Evolutionary conservation across 306 rosid genomes (phyloP).

Genomic region (Luffa acutangula): DNA sequence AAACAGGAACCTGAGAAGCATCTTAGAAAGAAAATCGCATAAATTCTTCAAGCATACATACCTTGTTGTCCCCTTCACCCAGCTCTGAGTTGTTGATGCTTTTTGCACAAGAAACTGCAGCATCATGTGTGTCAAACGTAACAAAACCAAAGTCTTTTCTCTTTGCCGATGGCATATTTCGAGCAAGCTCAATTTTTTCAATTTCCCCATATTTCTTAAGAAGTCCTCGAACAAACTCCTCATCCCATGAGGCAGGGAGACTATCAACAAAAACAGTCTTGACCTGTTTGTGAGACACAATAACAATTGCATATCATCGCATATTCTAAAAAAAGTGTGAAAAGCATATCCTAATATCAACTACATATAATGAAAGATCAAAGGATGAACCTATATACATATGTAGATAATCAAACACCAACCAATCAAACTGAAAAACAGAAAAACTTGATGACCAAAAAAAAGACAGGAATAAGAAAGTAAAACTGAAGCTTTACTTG

Average conservation of each 20-base stretch:
- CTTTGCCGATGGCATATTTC: conserved; percentile 96
- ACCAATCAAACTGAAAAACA: background rate
- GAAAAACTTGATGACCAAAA: background rate
- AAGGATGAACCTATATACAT: background rate
- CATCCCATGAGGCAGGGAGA: conserved; percentile 86
- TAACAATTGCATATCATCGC: conserved; percentile 9
- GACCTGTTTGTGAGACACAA: conserved; percentile 45
- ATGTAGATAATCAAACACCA: background rate
- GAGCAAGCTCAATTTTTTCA: conserved; percentile 82
- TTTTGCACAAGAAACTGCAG: conserved; percentile 82
- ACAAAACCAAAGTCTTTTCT: conserved; percentile 95
- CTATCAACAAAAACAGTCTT: conserved; percentile 97
- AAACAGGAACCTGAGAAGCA: background rate
- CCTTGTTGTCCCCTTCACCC: conserved; percentile 92
- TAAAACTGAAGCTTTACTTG: background rate
- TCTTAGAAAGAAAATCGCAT: background rate
- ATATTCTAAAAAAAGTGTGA: background rate
- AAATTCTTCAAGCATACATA: conserved; percentile 11
- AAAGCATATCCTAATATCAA: background rate
- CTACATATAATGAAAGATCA: background rate
- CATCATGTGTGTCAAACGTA: conserved; percentile 79
- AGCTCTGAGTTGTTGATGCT: conserved; percentile 78
- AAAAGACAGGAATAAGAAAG: background rate
- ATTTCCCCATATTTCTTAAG: conserved; percentile 70
- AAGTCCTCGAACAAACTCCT: conserved; percentile 58